Evolutionary conservation across 1,139 yeast genomes (phyloP).

Genomic region (Kodamaea alishanica): DNA sequence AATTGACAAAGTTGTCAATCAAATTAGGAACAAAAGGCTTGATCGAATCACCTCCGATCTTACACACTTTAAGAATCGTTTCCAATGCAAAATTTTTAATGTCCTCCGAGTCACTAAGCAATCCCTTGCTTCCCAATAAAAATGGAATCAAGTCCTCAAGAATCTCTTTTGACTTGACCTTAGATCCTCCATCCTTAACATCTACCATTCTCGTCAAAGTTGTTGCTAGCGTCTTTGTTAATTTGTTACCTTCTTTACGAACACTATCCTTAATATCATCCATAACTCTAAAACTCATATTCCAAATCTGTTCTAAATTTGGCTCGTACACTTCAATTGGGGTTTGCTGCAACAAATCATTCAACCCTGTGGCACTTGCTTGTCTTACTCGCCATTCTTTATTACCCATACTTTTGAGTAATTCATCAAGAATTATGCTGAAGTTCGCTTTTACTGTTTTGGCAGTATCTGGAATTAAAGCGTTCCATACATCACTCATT

Average conservation of each 20-base stretch:
- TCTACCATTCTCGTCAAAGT: slow-evolving; percentile 59
- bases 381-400: slow-evolving; percentile 94
- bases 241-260: slow-evolving; percentile 68
- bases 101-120: slow-evolving; percentile 83
- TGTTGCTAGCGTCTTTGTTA: slow-evolving; percentile 66
- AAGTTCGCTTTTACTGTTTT: slow-evolving; percentile 53
- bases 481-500: slow-evolving; percentile 87
- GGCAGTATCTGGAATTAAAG: slow-evolving; percentile 61
- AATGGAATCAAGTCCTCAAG: slow-evolving; percentile 70
- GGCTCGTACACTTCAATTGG: slow-evolving; percentile 52
- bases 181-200: slow-evolving; percentile 28
- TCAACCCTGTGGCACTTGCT: slow-evolving; percentile 75
- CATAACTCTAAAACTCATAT: slow-evolving; percentile 80
- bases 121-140: slow-evolving; percentile 72
- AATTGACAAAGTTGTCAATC: slow-evolving; percentile 61
- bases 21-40: slow-evolving; percentile 67
- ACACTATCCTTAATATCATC: slow-evolving; percentile 97
- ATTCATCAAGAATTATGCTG: slow-evolving; percentile 58
- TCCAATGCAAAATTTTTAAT: slow-evolving; percentile 72
- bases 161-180: slow-evolving; percentile 46
- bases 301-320: slow-evolving; percentile 70
- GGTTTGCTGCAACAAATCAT: slow-evolving; percentile 64
- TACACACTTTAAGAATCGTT: slow-evolving; percentile 67
- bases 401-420: slow-evolving; percentile 67
- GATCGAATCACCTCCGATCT: slow-evolving; percentile 56